phyloP scores from a whole-genome alignment of 148 eudicot species.

The Rhododendron kiyosumense region DNA sequence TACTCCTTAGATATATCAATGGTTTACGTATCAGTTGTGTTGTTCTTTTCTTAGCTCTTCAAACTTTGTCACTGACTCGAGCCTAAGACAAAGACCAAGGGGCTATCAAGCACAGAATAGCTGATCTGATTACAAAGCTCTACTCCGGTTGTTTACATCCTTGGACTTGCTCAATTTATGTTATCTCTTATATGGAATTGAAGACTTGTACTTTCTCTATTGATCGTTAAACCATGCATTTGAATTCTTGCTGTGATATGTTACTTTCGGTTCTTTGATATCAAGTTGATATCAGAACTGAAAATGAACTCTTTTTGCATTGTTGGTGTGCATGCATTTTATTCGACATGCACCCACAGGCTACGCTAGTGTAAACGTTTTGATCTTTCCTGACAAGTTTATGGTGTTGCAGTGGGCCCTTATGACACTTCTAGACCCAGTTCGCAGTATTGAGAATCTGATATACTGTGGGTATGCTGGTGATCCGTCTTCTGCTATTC shows the following conservation, averaged over 20 bases:
- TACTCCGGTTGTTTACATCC: background rate
- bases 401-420: conserved; percentile 71
- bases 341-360: background rate
- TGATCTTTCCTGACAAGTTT: background rate
- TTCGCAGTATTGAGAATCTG: conserved; percentile 76
- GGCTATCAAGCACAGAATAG: background rate
- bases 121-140: background rate
- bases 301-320: background rate
- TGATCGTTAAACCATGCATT: background rate
- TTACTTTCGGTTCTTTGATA: background rate
- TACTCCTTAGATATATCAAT: background rate
- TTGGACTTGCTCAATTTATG: background rate
- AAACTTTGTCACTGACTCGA: background rate
- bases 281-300: background rate
- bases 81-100: background rate
- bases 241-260: background rate
- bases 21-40: background rate
- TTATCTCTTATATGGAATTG: background rate
- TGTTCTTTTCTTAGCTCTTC: background rate
- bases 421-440: conserved; percentile 88
- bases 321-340: background rate
- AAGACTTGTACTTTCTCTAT: background rate
- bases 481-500: conserved; percentile 80
- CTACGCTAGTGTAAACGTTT: background rate
- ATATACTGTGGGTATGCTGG: conserved; percentile 77